These are phyloP conservation scores for Pseudogymnoascus sp. DNA, from an alignment of 2,329 filamentous ascomycete species.

Conservation along the genomic window DNA sequence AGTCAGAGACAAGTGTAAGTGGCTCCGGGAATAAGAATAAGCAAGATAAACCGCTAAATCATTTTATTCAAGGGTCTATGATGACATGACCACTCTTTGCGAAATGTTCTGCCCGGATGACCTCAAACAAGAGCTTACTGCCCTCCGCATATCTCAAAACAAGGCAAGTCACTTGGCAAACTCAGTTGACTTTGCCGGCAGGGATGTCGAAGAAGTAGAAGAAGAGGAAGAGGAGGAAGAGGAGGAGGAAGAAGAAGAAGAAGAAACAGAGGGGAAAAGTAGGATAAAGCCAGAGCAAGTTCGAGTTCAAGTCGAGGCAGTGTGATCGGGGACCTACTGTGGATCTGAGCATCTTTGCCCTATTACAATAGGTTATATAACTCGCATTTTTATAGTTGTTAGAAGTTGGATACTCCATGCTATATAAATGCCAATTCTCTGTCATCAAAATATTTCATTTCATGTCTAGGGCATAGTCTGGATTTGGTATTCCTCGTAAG, in stretches of 20 bases:
- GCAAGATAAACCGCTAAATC: background rate
- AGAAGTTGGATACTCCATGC: background rate
- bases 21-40: background rate
- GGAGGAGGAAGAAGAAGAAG: background rate
- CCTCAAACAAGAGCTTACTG: background rate
- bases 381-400: background rate
- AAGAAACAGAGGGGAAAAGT: background rate
- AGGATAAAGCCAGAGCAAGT: background rate
- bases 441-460: background rate
- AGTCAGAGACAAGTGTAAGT: background rate
- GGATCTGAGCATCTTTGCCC: background rate
- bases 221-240: background rate
- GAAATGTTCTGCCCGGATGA: background rate
- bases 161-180: background rate
- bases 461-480: conserved; percentile 7
- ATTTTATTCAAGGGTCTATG: background rate
- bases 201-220: background rate
- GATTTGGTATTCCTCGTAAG: conserved; percentile 29
- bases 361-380: background rate
- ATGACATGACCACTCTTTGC: background rate
- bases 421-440: background rate
- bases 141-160: background rate
- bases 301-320: background rate
- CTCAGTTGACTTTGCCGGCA: background rate
- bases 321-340: background rate